Base-by-base conservation (phyloP, 1,139 yeast genomes). In the Suhomyces wounanorum region DNA sequence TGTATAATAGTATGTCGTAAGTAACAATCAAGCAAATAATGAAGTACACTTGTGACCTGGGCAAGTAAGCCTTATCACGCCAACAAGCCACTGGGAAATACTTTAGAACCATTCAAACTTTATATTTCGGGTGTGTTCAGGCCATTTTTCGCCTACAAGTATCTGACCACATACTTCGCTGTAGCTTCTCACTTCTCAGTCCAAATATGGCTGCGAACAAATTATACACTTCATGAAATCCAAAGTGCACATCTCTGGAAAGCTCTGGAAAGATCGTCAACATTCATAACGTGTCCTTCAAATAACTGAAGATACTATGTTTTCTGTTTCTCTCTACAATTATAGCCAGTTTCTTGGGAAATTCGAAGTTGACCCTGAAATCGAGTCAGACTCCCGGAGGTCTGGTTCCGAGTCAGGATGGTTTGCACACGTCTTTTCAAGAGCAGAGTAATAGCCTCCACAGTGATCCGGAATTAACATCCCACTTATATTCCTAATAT, bases 391-490 rank as follows among this genome's bases (percentile, higher is more conserved):
- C 40, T 10, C 44, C 36, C 37, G 36, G 33, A 37, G 30, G 18
- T 16, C 4, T 8, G 6, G 37, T 18, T 26, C 49, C 41, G 49
- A 46, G 49, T 46, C 49, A 46, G 18, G 10, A 16, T 17, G 47
- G 45, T 25, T 31, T n/a, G 44, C 43, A 46, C 51, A 48, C 51
- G 48, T n/a, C 45, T n/a, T 14, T 43, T 25, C 26, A 11, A n/a
- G 38, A 33, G 37, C 31, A 33, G 51, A 44, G 37, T 17, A 41
- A 39, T 35, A 26, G 39, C 40, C 39, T 28, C 52, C 50, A 47
- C 47, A 16, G 44, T 49, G 47, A 42, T 39, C 47, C 49, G 35
- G 18, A 28, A 14, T 8, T 35, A 37, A 25, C 16, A 36, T n/a
- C 36, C 43, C 21, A 14, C 40, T 13, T 37, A 13, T 25, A 39